phyloP scores from a whole-genome alignment of 106 monocot genomes.

The Alisma plantagoaquatica region DNA sequence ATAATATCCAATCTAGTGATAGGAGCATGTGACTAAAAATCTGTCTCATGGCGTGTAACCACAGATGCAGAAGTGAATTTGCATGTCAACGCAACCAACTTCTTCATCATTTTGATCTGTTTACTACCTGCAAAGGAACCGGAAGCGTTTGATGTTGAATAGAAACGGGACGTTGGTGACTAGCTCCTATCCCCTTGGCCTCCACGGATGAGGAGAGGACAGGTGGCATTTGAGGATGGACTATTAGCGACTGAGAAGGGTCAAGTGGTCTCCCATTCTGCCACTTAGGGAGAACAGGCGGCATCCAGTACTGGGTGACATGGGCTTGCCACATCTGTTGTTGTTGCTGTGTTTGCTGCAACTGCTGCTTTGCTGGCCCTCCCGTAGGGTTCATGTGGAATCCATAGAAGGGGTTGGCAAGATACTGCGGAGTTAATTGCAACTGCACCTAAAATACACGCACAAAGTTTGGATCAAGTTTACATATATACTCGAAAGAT shows the following conservation, averaged over 20 bases:
- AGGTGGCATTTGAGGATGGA: background rate
- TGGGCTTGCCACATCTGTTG: slow-evolving; percentile 23
- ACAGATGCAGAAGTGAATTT: too few species aligned
- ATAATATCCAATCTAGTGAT: too few species aligned
- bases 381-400: slow-evolving; percentile 8
- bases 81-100: too few species aligned
- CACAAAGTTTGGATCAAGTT: background rate
- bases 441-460: slow-evolving; percentile 12
- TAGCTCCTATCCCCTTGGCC: background rate
- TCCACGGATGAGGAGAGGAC: background rate
- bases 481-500: too few species aligned
- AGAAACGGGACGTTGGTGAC: background rate
- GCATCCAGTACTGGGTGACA: slow-evolving; percentile 14
- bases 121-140: background rate
- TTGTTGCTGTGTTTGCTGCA: slow-evolving; percentile 17
- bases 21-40: too few species aligned
- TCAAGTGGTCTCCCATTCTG: slow-evolving; percentile 9
- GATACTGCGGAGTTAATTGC: slow-evolving; percentile 18
- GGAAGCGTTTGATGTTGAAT: background rate
- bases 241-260: background rate
- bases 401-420: slow-evolving; percentile 15
- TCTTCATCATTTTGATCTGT: background rate
- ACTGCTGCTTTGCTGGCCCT: slow-evolving; percentile 2
- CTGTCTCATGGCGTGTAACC: too few species aligned
- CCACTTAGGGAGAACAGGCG: background rate